These are phyloP conservation scores for Clonostachys rosea DNA, from an alignment of 2,329 filamentous ascomycete species.

Conservation along the genomic window DNA sequence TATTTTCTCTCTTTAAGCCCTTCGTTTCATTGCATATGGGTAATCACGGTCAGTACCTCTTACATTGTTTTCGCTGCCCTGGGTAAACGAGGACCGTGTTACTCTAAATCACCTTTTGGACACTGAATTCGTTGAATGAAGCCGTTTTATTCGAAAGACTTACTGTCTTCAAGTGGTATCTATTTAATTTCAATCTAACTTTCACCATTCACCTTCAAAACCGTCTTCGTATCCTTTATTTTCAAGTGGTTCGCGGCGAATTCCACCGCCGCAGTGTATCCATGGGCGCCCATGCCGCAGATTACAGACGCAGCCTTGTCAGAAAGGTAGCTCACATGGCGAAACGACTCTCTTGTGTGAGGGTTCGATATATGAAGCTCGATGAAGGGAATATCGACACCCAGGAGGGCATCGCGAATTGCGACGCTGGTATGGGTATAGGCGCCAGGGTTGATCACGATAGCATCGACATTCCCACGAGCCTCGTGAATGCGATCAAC, in stretches of 20 bases:
- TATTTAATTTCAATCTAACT: no score
- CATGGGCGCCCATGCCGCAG: conserved; percentile 60
- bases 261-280: conserved; percentile 58
- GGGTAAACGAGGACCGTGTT: no score
- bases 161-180: no score
- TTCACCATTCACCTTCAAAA: conserved; percentile 1
- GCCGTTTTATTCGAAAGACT: no score
- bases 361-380: conserved; percentile 77
- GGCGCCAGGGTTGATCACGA: conserved; percentile 73
- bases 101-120: no score
- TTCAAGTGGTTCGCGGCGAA: conserved; percentile 43
- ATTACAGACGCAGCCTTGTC: conserved; percentile 75
- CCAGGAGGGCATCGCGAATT: conserved; percentile 68
- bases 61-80: no score
- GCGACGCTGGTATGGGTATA: conserved; percentile 75
- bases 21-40: no score
- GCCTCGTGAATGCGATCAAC: conserved; percentile 70
- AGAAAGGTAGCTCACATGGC: conserved; percentile 66
- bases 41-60: no score
- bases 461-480: conserved; percentile 51
- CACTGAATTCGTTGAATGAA: no score
- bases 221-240: conserved; percentile 17
- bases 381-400: conserved; percentile 67
- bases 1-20: no score
- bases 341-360: conserved; percentile 64